Evolutionary conservation across 495 filamentous ascomycete genomes (phyloP), one percentile per base, ranked within the genome.

Genomic region (Acidomyces sp.): DNA sequence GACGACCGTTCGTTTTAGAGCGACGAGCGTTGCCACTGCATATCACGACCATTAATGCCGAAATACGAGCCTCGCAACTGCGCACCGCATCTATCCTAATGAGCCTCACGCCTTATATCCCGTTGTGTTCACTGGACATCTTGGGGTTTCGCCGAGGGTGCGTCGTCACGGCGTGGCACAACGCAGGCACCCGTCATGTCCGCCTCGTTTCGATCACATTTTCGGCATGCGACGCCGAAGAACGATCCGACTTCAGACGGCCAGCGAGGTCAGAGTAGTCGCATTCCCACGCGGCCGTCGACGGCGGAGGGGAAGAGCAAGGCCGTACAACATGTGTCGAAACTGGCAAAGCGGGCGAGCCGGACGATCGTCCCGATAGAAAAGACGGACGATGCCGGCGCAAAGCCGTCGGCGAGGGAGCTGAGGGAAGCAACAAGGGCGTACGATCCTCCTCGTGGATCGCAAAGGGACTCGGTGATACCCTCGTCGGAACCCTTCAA

Each of bases 341-440:
- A 29, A 25, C 24, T 52, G 43, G 43, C 43, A 13, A 52, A 47
- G 24, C 34, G 39, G 16, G 21, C 48, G 17, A 51, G 43, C 21
- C 40, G 35, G 27, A 51, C 32, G 23, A 33, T 51, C 16, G 29
- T 37, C 12, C 13, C 37, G 9, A 35, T 34, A 16, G 37, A 46
- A 15, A 38, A 39, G 30, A 17, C 13, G 6, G 35, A 38, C 22
- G 11, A 18, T 22, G n/a, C n/a, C n/a, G 23, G 46, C 22, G 27
- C 46, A 41, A 40, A 21, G 22, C 34, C 13, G 15, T 26, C 29
- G 13, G 16, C 17, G 15, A 36, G 30, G 24, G 33, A 35, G 30
- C 21, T 41, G 21, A 42, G 6, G 6, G 4, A 32, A 20, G 41
- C 12, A 21, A 12, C 36, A 34, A 21, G 1, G 19, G 20, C 11